Evolutionary conservation across 371 early-diverging fungal genomes (phyloP).

Genomic region (Mortierella polycephala): DNA sequence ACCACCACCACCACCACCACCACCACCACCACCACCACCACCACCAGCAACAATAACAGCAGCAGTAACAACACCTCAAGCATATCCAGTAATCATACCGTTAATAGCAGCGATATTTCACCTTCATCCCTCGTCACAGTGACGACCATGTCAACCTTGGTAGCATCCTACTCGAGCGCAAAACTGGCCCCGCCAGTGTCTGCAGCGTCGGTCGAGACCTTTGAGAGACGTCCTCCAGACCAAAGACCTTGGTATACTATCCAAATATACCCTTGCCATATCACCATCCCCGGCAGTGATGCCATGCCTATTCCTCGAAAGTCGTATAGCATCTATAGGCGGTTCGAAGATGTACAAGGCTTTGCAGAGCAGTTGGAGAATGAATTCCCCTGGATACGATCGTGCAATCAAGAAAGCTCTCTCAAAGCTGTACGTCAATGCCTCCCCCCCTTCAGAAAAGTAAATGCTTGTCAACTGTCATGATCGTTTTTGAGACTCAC

Average conservation of each 20-base stretch:
- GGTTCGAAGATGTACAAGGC: slow-evolving; percentile 16
- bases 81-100: too few species aligned
- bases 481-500: too few species aligned
- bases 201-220: slow-evolving; percentile 24
- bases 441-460: not conserved
- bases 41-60: too few species aligned
- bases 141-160: not conserved
- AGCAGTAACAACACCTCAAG: too few species aligned
- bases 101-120: too few species aligned
- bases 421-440: not conserved
- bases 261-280: slow-evolving; percentile 37
- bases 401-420: not conserved
- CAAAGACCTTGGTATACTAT: slow-evolving; percentile 48
- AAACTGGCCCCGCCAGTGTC: slow-evolving; percentile 45
- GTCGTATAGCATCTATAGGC: slow-evolving; percentile 23
- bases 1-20: too few species aligned
- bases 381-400: slow-evolving; percentile 14
- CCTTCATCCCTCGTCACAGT: too few species aligned
- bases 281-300: slow-evolving; percentile 11
- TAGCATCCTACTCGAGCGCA: slow-evolving; percentile 29
- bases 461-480: too few species aligned
- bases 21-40: too few species aligned
- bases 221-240: slow-evolving; percentile 19
- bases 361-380: slow-evolving; percentile 23
- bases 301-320: slow-evolving; percentile 15